A percentile compares a stretch with the other conserved stretches of the same genome.
These are phyloP conservation scores for Lipomyces sp. DNA, from an alignment of 805 yeast genomes.

Conservation along the genomic window DNA sequence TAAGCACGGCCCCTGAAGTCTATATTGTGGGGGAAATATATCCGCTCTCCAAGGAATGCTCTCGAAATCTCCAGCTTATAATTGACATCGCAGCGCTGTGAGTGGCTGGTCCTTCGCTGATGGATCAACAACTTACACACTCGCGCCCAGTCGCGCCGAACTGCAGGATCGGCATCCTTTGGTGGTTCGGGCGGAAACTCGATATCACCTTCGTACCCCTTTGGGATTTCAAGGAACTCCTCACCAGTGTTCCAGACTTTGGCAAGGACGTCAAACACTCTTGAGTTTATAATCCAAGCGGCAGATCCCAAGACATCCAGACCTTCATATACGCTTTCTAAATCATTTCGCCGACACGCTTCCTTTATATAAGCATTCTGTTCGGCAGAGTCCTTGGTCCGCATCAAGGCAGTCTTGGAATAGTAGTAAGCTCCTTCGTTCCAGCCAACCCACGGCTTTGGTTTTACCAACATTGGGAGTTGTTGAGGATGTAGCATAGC, in stretches of 20 bases:
- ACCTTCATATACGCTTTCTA: constrained; percentile 75
- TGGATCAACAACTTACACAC: constrained; percentile 61
- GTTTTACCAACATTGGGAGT: constrained; percentile 89
- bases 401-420: constrained; percentile 64
- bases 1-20: constrained; percentile 71
- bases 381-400: constrained; percentile 85
- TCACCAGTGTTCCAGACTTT: constrained; percentile 88
- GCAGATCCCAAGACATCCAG: constrained; percentile 84
- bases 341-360: constrained; percentile 70
- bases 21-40: constrained; percentile 66
- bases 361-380: constrained; percentile 86
- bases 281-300: constrained; percentile 88
- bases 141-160: constrained; percentile 68
- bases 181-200: constrained; percentile 64
- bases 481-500: constrained; percentile 78
- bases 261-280: constrained; percentile 68
- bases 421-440: constrained; percentile 84
- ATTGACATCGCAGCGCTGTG: constrained; percentile 91
- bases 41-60: constrained; percentile 72
- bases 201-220: constrained; percentile 47
- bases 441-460: constrained; percentile 85
- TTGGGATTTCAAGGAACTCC: constrained; percentile 72
- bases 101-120: constrained; percentile 69
- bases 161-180: constrained; percentile 71
- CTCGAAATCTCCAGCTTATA: constrained; percentile 95